Conservation (phyloP, 2,329 filamentous ascomycete genomes). For the Ophiostoma australiae region DNA sequence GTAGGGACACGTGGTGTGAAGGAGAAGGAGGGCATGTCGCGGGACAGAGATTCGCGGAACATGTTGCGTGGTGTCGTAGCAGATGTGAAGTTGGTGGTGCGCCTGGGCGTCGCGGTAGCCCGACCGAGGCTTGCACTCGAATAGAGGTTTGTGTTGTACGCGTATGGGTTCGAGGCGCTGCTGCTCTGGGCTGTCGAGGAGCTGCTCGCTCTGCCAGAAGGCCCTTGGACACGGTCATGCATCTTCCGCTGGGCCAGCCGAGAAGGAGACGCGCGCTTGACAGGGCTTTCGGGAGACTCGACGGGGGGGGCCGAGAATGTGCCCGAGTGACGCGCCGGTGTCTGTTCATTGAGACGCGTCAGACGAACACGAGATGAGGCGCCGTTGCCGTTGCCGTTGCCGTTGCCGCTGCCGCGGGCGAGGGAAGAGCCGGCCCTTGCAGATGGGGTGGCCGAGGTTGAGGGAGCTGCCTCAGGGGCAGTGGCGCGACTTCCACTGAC, state of each 20-base stretch:
- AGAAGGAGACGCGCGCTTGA: slow-evolving; percentile 34
- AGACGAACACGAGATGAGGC: slow-evolving; percentile 15
- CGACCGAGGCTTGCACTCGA: slow-evolving; percentile 16
- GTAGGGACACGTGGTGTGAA: slow-evolving; percentile 46
- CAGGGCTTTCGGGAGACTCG: slow-evolving; percentile 33
- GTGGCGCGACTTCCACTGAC: slow-evolving; percentile 23
- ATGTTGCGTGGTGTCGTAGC: slow-evolving; percentile 34
- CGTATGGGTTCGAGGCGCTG: slow-evolving; percentile 7
- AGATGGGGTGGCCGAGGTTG: slow-evolving; percentile 12
- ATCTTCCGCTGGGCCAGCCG: slow-evolving; percentile 36
- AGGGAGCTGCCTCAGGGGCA: slow-evolving; percentile 13
- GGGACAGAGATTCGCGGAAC: slow-evolving; percentile 33
- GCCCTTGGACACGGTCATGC: slow-evolving; percentile 35
- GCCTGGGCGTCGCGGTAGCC: slow-evolving; percentile 26
- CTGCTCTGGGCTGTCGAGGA: slow-evolving; percentile 1
- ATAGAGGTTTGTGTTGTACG: slow-evolving; percentile 14
- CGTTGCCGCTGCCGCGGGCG: too few species aligned
- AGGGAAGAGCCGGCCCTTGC: slow-evolving; percentile 8
- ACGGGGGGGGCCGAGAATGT: slow-evolving; percentile 27
- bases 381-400: slow-evolving; percentile 7
- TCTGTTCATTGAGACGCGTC: slow-evolving; percentile 17
- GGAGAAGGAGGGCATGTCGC: slow-evolving; percentile 31
- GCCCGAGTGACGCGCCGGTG: slow-evolving; percentile 24
- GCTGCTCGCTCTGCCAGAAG: slow-evolving; percentile 32
- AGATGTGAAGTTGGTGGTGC: slow-evolving; percentile 33